These are phyloP conservation scores for Podaxis carcinomalis DNA, from an alignment of 768 basidiomycete species.

Conservation along the genomic window DNA sequence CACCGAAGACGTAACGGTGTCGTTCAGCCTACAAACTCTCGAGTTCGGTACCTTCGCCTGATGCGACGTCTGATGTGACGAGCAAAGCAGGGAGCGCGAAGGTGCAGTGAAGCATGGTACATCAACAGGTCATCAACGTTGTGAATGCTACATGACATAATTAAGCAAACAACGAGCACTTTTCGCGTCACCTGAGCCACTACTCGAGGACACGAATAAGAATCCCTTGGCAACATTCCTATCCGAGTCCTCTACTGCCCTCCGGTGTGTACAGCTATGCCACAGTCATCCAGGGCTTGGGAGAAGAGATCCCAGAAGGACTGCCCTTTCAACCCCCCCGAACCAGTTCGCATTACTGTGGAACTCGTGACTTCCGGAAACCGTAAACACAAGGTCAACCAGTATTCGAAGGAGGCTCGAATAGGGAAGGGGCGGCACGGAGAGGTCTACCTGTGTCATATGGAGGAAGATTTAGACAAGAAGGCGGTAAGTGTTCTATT, in stretches of 20 bases:
- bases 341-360: constrained; percentile 42
- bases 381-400: constrained; percentile 49
- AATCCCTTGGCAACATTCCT: neutral
- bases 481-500: constrained; percentile 39
- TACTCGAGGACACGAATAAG: neutral
- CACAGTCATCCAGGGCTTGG: neutral
- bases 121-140: neutral
- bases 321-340: constrained; percentile 33
- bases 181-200: constrained; percentile 1
- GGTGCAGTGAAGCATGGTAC: neutral
- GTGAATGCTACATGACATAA: constrained; percentile 1
- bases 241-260: neutral
- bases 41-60: too few species aligned
- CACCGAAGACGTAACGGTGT: too few species aligned
- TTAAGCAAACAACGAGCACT: constrained; percentile 2
- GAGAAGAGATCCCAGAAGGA: constrained; percentile 4
- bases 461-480: constrained; percentile 23
- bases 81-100: neutral
- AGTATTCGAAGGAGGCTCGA: constrained; percentile 51
- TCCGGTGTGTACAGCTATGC: neutral
- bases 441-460: constrained; percentile 66
- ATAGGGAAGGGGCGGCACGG: constrained; percentile 48
- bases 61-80: neutral
- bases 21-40: too few species aligned
- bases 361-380: constrained; percentile 24